These are phyloP conservation scores for Debaryomycetaceae sp. DNA, from an alignment of 1,139 yeast genomes.

Conservation along the genomic window DNA sequence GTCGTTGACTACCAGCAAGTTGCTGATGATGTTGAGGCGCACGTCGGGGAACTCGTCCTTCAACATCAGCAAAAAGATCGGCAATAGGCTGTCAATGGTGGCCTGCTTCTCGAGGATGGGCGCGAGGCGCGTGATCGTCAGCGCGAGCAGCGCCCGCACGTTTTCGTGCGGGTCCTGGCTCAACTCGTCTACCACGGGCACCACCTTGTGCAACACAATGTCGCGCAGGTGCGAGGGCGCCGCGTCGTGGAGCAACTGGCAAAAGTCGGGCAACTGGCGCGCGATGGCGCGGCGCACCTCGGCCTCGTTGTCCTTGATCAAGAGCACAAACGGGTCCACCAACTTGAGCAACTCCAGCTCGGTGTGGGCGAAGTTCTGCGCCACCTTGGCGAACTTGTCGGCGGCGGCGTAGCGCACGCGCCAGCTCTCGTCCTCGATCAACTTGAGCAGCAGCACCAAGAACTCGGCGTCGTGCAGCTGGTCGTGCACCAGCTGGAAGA, in stretches of 20 bases:
- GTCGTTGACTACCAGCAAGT: conserved; percentile 85
- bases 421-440: conserved; percentile 92
- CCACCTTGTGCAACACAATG: conserved; percentile 61
- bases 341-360: conserved; percentile 51
- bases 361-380: conserved; percentile 56
- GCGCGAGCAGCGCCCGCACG: conserved; percentile 89
- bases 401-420: conserved; percentile 98
- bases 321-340: conserved; percentile 65
- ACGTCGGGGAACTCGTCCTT: conserved; percentile 98
- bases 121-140: conserved; percentile 81
- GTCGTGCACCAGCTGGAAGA: conserved; percentile 56
- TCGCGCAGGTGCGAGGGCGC: conserved; percentile 16
- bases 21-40: conserved; percentile 87
- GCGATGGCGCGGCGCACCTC: conserved; percentile 95
- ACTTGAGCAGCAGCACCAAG: conserved; percentile 51
- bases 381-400: conserved; percentile 76
- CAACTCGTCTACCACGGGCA: conserved; percentile 80
- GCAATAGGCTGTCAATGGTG: conserved; percentile 78
- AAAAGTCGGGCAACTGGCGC: conserved; percentile 82
- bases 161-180: conserved; percentile 90
- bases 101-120: conserved; percentile 82
- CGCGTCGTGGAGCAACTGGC: conserved; percentile 38
- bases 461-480: conserved; percentile 57
- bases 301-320: conserved; percentile 91
- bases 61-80: conserved; percentile 87